A percentile compares a stretch with the other conserved stretches of the same genome.
phyloP scores from a whole-genome alignment of 2,329 filamentous ascomycete species.

The Blastomyces emzantsi region DNA sequence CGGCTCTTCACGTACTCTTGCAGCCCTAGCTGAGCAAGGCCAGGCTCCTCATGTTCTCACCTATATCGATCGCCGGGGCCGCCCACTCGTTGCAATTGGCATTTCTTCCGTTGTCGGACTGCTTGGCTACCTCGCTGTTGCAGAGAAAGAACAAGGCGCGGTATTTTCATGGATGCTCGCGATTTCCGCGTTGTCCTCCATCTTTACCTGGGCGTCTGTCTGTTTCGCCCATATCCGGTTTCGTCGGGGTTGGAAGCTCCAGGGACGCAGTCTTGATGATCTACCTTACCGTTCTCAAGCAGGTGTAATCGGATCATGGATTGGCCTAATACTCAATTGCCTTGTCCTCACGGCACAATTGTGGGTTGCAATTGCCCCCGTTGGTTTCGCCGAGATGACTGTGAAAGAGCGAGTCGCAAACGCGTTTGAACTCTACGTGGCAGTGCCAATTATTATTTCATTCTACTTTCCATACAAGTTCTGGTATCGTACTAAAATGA shows the following conservation, averaged over 20 bases:
- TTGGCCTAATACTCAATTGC: conserved; percentile 52
- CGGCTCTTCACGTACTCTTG: conserved; percentile 56
- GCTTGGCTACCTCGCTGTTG: conserved; percentile 66
- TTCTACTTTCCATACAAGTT: conserved; percentile 27
- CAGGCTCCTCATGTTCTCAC: conserved; percentile 64
- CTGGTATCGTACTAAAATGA: conserved; percentile 18
- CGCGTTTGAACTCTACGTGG: conserved; percentile 42
- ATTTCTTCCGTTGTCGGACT: conserved; percentile 66
- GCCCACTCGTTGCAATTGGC: conserved; percentile 51
- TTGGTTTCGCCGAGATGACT: conserved; percentile 41
- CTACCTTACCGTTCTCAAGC: conserved; percentile 38
- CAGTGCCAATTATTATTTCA: conserved; percentile 32
- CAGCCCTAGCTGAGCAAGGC: conserved; percentile 65
- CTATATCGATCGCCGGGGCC: conserved; percentile 56
- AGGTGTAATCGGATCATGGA: conserved; percentile 51
- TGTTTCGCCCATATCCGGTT: conserved; percentile 42
- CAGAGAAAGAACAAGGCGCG: conserved; percentile 44
- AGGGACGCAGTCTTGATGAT: conserved; percentile 29
- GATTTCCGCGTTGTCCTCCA: conserved; percentile 55
- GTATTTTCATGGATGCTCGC: conserved; percentile 62
- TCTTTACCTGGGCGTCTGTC: conserved; percentile 40
- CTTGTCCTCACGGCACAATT: conserved; percentile 72
- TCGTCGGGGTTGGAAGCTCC: conserved; percentile 33
- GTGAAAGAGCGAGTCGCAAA: conserved; percentile 40
- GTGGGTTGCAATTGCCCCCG: conserved; percentile 56